Evolutionary conservation across 176 grass and related monocot genomes (phyloP).

Genomic region (Triticum monococcum): DNA sequence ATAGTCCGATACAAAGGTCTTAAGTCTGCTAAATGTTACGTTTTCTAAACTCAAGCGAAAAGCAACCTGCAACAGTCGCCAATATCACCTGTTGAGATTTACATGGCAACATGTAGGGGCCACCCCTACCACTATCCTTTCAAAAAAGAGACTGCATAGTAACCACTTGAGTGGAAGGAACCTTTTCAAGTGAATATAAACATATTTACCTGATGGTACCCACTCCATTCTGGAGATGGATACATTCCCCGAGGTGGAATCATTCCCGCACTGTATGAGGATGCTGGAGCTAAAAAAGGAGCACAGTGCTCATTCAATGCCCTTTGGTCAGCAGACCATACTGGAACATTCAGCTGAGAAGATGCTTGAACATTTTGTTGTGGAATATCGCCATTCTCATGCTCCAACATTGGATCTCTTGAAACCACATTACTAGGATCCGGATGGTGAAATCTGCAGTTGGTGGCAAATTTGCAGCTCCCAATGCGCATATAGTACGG

Average conservation of each 20-base stretch:
- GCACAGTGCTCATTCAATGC: conserved; percentile 46
- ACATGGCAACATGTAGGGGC: neutral
- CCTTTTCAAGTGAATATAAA: neutral
- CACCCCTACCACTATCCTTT: too few species aligned
- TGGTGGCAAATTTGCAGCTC: conserved; percentile 83
- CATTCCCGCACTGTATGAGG: conserved; percentile 54
- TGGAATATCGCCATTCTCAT: conserved; percentile 44
- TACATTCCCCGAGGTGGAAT: conserved; percentile 68
- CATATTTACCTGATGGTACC: conserved; percentile 74
- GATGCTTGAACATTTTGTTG: conserved; percentile 49
- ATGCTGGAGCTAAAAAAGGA: conserved; percentile 64
- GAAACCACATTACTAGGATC: conserved; percentile 59
- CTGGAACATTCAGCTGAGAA: conserved; percentile 36
- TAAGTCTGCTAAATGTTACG: conserved; percentile 6
- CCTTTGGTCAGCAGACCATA: conserved; percentile 59
- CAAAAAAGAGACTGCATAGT: too few species aligned
- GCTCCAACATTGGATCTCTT: conserved; percentile 45
- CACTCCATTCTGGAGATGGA: conserved; percentile 64
- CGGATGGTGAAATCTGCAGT: conserved; percentile 92
- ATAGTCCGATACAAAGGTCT: neutral
- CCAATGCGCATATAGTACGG: conserved; percentile 93
- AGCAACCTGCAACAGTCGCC: neutral
- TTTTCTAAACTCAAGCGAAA: neutral
- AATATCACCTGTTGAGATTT: neutral
- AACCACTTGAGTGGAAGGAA: conserved; percentile 2